phyloP scores from a whole-genome alignment of 441 rosid genomes.

The Manihot esculenta region DNA sequence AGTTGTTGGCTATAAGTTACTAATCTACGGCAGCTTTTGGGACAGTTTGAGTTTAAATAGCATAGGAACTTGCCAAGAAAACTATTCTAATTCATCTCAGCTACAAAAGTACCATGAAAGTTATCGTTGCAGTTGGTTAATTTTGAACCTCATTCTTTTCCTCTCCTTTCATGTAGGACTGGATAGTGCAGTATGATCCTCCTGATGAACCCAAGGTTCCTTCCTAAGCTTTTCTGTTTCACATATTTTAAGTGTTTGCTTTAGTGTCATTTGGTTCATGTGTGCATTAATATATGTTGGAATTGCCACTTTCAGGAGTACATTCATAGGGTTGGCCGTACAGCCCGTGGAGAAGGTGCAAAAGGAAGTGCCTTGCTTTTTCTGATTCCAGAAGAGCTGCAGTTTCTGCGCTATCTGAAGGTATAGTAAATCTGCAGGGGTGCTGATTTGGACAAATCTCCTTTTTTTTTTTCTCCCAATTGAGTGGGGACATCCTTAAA shows the following conservation, averaged over 20 bases:
- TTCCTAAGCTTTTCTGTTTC: constrained; percentile 9
- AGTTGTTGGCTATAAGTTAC: not conserved
- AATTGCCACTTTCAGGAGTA: constrained; percentile 61
- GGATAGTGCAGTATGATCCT: constrained; percentile 98
- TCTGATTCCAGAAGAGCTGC: constrained; percentile 91
- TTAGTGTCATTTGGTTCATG: not conserved
- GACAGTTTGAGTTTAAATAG: not conserved
- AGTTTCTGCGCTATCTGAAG: constrained; percentile 86
- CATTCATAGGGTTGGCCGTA: constrained; percentile 97
- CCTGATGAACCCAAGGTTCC: constrained; percentile 96
- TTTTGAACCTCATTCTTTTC: constrained; percentile 18
- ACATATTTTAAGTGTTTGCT: constrained; percentile 2
- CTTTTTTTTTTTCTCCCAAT: not conserved
- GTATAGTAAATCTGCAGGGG: constrained; percentile 26
- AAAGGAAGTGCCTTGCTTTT: constrained; percentile 93
- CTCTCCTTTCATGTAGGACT: constrained; percentile 56
- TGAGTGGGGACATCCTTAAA: not conserved
- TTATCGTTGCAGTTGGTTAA: not conserved
- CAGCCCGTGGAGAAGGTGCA: constrained; percentile 99
- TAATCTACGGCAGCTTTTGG: not conserved
- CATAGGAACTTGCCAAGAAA: not conserved
- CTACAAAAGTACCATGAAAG: not conserved
- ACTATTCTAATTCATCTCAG: not conserved
- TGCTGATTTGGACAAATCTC: constrained; percentile 7
- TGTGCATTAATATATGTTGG: constrained; percentile 20